Conservation (phyloP, 2,329 filamentous ascomycete species). For the Sphaerulina musiva region DNA sequence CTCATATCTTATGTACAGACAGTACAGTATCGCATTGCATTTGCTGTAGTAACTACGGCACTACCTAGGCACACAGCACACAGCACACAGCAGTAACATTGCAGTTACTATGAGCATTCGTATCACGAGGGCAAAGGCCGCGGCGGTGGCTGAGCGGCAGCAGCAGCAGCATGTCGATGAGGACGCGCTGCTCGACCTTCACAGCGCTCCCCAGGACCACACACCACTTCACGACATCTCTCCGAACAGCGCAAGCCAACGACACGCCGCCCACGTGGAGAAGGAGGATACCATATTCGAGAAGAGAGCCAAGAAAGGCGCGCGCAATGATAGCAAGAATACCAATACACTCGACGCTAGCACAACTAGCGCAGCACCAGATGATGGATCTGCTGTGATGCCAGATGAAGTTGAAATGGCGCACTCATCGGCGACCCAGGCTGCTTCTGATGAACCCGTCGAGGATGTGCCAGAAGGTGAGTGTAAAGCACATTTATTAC, state of each 20-base stretch:
- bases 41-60: too few relatives aligned
- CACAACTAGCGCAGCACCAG: constrained; percentile 10
- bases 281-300: constrained; percentile 29
- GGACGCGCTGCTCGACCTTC: too few relatives aligned
- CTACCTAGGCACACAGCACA: too few relatives aligned
- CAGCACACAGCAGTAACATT: too few relatives aligned
- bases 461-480: constrained; percentile 16
- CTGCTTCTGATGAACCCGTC: constrained; percentile 19
- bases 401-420: constrained; percentile 18
- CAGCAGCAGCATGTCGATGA: too few relatives aligned
- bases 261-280: constrained; percentile 17
- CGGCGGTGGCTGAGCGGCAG: too few relatives aligned
- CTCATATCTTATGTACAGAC: too few relatives aligned
- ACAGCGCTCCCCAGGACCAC: constrained; percentile 24
- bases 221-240: constrained; percentile 38
- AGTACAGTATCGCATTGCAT: too few relatives aligned
- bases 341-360: constrained; percentile 11
- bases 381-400: constrained; percentile 6
- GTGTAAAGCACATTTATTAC: constrained; percentile 1
- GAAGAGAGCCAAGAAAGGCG: constrained; percentile 29
- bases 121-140: too few relatives aligned
- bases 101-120: too few relatives aligned
- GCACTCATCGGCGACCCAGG: constrained; percentile 17
- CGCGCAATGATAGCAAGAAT: constrained; percentile 29
- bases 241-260: constrained; percentile 30